Percentiles rank a stretch among this genome's conserved stretches.
Evolutionary conservation across 116 monocot genomes (phyloP).

Genomic region (Dioscorea cayenensis): DNA sequence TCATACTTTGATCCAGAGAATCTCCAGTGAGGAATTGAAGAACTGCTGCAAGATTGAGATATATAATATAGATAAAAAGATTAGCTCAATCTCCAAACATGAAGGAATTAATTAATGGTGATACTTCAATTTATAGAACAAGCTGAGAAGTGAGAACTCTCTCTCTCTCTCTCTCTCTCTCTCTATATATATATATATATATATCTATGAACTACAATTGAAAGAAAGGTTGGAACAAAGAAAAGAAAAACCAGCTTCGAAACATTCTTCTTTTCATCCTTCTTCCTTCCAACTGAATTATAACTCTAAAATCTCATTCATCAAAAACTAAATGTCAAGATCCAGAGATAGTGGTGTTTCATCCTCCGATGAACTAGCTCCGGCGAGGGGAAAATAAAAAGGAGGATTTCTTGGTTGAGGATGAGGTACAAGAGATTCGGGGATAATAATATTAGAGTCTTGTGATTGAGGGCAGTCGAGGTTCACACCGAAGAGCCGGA

Average conservation of each 20-base stretch:
- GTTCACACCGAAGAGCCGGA: conserved; percentile 44
- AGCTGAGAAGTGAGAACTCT: too few relatives aligned
- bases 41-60: too few relatives aligned
- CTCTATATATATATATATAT: too few relatives aligned
- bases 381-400: not conserved
- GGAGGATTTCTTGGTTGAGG: not conserved
- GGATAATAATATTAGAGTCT: not conserved
- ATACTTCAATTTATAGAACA: too few relatives aligned
- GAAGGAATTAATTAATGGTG: too few relatives aligned
- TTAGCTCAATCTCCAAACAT: too few relatives aligned
- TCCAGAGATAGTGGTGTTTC: not conserved
- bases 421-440: not conserved
- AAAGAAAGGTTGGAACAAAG: not conserved
- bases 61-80: too few relatives aligned
- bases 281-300: too few relatives aligned
- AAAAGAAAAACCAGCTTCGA: not conserved
- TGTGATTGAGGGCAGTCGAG: conserved; percentile 9
- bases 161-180: too few relatives aligned
- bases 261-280: not conserved
- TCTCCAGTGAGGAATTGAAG: too few relatives aligned
- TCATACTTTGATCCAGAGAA: too few relatives aligned
- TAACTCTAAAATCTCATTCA: not conserved
- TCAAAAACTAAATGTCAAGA: not conserved
- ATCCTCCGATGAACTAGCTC: not conserved
- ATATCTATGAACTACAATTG: not conserved